A percentile compares a stretch with the other conserved stretches of the same genome.
These are phyloP conservation scores for Metarhizium album DNA, from an alignment of 2,329 filamentous ascomycete species.

Conservation along the genomic window DNA sequence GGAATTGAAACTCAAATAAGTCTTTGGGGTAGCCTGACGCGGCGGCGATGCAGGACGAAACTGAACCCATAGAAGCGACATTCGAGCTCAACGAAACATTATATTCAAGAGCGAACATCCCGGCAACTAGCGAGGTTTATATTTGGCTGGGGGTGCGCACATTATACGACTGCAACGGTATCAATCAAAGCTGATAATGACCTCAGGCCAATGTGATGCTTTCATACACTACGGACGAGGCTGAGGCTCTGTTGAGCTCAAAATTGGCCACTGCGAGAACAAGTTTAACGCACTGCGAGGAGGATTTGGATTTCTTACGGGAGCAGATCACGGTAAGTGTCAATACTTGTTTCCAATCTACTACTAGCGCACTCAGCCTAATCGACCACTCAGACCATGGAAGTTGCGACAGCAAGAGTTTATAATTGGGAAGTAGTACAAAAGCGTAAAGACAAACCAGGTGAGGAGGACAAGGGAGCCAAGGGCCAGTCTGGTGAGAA, in stretches of 20 bases:
- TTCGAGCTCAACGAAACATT: conserved; percentile 97
- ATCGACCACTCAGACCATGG: conserved; percentile 60
- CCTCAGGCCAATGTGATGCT: conserved; percentile 89
- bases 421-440: conserved; percentile 99
- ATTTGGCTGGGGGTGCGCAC: conserved; percentile 76
- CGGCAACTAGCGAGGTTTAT: conserved; percentile 82
- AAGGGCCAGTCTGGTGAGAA: conserved; percentile 29
- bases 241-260: conserved; percentile 62
- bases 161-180: not conserved
- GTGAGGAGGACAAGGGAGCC: conserved; percentile 43
- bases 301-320: conserved; percentile 88
- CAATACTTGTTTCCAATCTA: not conserved
- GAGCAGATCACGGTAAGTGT: conserved; percentile 84
- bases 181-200: not conserved
- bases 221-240: conserved; percentile 83
- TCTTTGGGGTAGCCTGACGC: not conserved
- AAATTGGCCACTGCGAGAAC: conserved; percentile 72
- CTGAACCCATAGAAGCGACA: conserved; percentile 73
- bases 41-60: conserved; percentile 28
- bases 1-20: not conserved
- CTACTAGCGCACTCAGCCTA: conserved; percentile 6
- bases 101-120: conserved; percentile 76
- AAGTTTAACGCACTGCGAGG: conserved; percentile 80
- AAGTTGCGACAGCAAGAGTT: conserved; percentile 91
- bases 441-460: conserved; percentile 78